Base-by-base conservation (phyloP, 495 filamentous ascomycete species). In the Haplographium delicatum region DNA sequence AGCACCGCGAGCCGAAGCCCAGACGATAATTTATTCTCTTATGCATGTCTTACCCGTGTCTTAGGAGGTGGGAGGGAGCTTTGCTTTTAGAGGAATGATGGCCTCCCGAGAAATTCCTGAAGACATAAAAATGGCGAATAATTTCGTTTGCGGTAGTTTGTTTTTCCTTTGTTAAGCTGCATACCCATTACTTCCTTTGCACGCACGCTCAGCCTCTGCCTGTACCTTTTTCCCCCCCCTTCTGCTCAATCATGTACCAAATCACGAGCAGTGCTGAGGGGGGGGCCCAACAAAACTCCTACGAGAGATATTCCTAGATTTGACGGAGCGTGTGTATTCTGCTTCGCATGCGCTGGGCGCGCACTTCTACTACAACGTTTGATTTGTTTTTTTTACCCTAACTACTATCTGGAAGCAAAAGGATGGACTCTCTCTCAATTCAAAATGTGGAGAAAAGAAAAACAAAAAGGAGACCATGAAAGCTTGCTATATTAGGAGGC, bases 1-100 rank as follows among this genome's bases (percentile, higher is more conserved):
- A 60, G 53, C 57, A 57, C 38, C 53, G 57, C 24, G 57, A 60
- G 7, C 40, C 9, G 7, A 50, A 50, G 41, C 31, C 54, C 10
- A 54, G 43, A 51, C 33, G 54, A 57, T 61, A 44, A 61, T 55
- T 37, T 56, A 40, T 26, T 20, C 24, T 23, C 20, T 33, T 35
- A 3, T 5, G 24, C 41, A 44, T 54, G 34, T 47, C 37, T 35
- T 28, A 44, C 49, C n/a, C n/a, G n/a, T n/a, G n/a, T n/a, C n/a
- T n/a, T n/a, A n/a, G n/a, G n/a, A n/a, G n/a, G n/a, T n/a, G n/a
- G n/a, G n/a, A n/a, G 18, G 10, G 34, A 16, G 18, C 16, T 27
- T 26, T 49, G 26, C 22, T 31, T 50, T 50, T 28, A 24, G 34
- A 25, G n/a, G 46, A 51, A 24, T 20, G 33, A 35, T 42, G 31